Base-by-base conservation (phyloP, 768 basidiomycete species). In the Boletus subparvulus region DNA sequence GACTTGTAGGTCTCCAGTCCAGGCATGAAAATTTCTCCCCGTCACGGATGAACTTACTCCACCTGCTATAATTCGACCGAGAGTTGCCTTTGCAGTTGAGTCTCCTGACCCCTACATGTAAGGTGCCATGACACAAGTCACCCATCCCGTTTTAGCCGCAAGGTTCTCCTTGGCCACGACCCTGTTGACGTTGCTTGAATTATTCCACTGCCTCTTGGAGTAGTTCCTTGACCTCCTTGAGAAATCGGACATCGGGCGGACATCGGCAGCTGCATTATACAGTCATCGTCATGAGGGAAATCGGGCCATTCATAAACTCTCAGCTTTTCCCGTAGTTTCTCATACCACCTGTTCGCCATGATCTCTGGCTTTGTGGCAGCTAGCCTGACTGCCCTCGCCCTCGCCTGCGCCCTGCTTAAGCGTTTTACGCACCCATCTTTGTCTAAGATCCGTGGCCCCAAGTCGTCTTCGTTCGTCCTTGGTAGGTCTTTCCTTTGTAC, bases 391-490 rank as follows among this genome's bases (percentile, higher is more conserved):
- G 60, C 46, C 19, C 30, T 69, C 13, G 35, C n/a, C 3, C 54
- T 65, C 9, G 39, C 46, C 26, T 64, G 48, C 24, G 36, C 21
- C 28, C 32, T 50, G 8, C 12, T 50, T 9, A 50, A 10, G 28
- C 28, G 19, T 50, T 32, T 13, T 21, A 45, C 47, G 44, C 52
- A 41, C 8, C 42, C 59, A 6, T 52, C 59, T 35, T 42, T 69
- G 45, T 44, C 61, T 45, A 56, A 49, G 12, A 55, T 69, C 17
- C 54, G 54, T 17, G 67, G 67, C 0, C 67, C 69, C 7, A 63
- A 56, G 11, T 41, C 65, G 14, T 30, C 67, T 13, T 70, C 67
- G 1, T 69, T 70, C 26, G 1, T 66, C 37, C 45, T 56, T n/a
- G 67, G 67, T 50, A 54, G 14, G 40, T 24, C 14, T 14, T 19